Evolutionary conservation across 352 stramenopile species (phyloP).

Genomic region (Elongisporangium anandrum): DNA sequence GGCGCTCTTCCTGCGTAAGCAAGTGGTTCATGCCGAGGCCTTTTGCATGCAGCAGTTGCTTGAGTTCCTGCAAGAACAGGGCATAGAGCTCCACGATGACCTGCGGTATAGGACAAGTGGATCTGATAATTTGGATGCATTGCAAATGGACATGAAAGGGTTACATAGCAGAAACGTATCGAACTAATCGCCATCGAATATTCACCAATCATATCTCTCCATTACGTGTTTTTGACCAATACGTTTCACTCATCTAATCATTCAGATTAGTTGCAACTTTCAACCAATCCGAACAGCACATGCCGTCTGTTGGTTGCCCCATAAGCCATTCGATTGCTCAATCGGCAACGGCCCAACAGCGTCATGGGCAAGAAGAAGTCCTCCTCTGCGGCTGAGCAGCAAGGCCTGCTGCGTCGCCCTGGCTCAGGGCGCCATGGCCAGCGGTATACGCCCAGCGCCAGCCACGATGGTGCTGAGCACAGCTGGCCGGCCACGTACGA

Average conservation of each 20-base stretch:
- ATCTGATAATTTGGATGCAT: conserved; percentile 19
- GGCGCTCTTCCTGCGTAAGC: conserved; percentile 33
- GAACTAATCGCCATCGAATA: too few species aligned
- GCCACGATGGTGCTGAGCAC: conserved; percentile 17
- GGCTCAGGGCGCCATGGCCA: not conserved
- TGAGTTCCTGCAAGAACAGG: conserved; percentile 50
- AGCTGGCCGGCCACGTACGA: conserved; percentile 77
- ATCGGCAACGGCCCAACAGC: not conserved
- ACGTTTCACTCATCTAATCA: too few species aligned
- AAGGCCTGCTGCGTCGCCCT: not conserved
- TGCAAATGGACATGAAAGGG: too few species aligned
- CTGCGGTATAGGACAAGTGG: too few species aligned
- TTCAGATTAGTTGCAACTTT: too few species aligned
- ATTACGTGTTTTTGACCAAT: too few species aligned
- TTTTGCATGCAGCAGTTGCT: conserved; percentile 75
- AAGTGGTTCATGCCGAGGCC: conserved; percentile 54
- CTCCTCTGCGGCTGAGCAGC: not conserved
- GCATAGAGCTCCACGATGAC: conserved; percentile 26
- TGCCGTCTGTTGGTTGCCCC: too few species aligned
- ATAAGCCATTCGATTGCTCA: not conserved
- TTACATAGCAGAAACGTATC: too few species aligned
- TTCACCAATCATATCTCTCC: too few species aligned
- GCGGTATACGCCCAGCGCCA: not conserved
- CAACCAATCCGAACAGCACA: too few species aligned
- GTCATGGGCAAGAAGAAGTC: not conserved